These are phyloP conservation scores for Cyclocybe aegerita DNA, from an alignment of 768 basidiomycete species.

Conservation along the genomic window DNA sequence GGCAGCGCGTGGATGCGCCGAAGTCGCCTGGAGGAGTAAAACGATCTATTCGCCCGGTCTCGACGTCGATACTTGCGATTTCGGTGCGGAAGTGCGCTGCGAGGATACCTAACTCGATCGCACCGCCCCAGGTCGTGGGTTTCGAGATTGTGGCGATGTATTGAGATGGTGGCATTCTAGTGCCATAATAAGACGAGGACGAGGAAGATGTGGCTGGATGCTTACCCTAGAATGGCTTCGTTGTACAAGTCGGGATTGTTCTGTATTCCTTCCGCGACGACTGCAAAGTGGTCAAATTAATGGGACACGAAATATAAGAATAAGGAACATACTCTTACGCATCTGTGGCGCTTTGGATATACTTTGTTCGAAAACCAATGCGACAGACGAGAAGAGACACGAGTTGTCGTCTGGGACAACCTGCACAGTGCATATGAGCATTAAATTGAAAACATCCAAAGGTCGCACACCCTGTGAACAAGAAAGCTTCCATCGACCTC, in stretches of 20 bases:
- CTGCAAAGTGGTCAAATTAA: slow-evolving; percentile 33
- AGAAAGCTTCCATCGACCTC: slow-evolving; percentile 63
- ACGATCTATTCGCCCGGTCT: slow-evolving; percentile 85
- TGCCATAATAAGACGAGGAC: not conserved
- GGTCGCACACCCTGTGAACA: slow-evolving; percentile 61
- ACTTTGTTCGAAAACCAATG: slow-evolving; percentile 82
- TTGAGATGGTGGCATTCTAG: slow-evolving; percentile 52
- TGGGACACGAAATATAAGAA: not conserved
- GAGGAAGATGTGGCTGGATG: slow-evolving; percentile 1
- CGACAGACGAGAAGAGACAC: slow-evolving; percentile 88
- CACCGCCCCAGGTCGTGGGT: slow-evolving; percentile 89
- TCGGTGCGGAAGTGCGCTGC: slow-evolving; percentile 81
- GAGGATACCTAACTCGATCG: slow-evolving; percentile 89
- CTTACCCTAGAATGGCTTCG: slow-evolving; percentile 86
- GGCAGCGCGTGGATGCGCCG: slow-evolving; percentile 45
- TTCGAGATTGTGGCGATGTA: slow-evolving; percentile 84
- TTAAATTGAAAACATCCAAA: not conserved
- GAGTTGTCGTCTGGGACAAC: slow-evolving; percentile 98
- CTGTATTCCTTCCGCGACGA: slow-evolving; percentile 81
- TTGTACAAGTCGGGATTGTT: slow-evolving; percentile 70
- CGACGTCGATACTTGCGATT: slow-evolving; percentile 89
- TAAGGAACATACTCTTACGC: slow-evolving; percentile 62
- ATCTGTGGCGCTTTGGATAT: slow-evolving; percentile 68
- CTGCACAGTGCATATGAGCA: slow-evolving; percentile 28
- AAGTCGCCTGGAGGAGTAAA: slow-evolving; percentile 58